phyloP scores from a whole-genome alignment of 768 basidiomycete genomes.

The Imleria badia region DNA sequence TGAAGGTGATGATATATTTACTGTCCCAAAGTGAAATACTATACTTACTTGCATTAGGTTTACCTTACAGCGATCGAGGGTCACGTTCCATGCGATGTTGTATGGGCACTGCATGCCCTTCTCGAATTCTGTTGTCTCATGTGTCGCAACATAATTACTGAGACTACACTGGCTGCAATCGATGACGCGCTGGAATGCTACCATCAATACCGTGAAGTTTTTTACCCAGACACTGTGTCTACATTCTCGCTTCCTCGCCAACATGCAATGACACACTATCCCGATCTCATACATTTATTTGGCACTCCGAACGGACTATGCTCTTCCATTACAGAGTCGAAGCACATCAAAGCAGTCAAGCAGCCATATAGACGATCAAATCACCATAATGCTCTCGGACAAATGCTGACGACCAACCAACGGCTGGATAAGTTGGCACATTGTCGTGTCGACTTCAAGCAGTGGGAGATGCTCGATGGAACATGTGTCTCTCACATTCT shows the following conservation, averaged over 20 bases:
- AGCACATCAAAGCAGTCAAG: constrained; percentile 2
- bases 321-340: not conserved
- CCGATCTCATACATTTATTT: not conserved
- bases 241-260: not conserved
- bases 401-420: not conserved
- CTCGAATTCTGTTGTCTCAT: not conserved
- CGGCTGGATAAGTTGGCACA: not conserved
- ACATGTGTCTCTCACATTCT: not conserved
- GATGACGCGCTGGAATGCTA: not conserved
- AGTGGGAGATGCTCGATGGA: not conserved
- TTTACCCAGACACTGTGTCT: not conserved
- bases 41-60: no score
- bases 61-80: not conserved
- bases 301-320: not conserved
- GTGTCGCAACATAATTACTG: not conserved
- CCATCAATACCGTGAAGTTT: not conserved
- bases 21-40: no score
- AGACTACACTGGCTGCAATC: not conserved
- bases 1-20: no score
- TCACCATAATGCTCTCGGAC: not conserved
- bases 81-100: constrained; percentile 1
- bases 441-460: not conserved
- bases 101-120: not conserved
- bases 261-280: not conserved
- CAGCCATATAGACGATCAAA: not conserved